A percentile compares a stretch with the other conserved stretches of the same genome.
Conservation (phyloP, 2,329 filamentous ascomycete species). For the Mariannaea elegans region DNA sequence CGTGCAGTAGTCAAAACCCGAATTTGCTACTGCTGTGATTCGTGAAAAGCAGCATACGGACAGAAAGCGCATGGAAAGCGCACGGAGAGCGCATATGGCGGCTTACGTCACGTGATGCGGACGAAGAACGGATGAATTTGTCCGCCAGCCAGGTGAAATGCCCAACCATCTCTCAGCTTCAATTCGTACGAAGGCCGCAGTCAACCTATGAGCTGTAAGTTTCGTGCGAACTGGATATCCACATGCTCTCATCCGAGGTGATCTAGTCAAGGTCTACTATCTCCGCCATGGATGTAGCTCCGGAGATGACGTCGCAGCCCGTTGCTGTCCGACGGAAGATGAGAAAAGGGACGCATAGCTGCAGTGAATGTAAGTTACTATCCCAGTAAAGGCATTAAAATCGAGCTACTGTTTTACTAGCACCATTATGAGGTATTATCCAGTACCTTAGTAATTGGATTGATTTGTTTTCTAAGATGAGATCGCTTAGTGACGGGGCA, state of each 20-base stretch:
- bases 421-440: neutral
- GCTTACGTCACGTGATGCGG: neutral
- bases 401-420: neutral
- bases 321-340: slow-evolving; percentile 20
- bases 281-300: neutral
- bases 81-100: neutral
- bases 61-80: neutral
- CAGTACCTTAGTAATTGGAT: no score
- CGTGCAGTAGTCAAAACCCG: no score
- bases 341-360: slow-evolving; percentile 39
- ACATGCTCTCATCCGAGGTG: no score
- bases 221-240: no score
- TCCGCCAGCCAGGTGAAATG: neutral
- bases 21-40: no score
- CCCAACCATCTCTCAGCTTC: neutral
- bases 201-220: no score
- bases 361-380: slow-evolving; percentile 34
- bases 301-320: neutral
- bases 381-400: neutral
- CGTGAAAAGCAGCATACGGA: neutral
- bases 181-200: no score
- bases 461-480: no score
- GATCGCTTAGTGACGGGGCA: no score
- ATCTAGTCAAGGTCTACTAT: neutral
- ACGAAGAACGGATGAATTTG: neutral